Base-by-base conservation (phyloP, 2,329 filamentous ascomycete genomes). In the Lecanicillium sp. region DNA sequence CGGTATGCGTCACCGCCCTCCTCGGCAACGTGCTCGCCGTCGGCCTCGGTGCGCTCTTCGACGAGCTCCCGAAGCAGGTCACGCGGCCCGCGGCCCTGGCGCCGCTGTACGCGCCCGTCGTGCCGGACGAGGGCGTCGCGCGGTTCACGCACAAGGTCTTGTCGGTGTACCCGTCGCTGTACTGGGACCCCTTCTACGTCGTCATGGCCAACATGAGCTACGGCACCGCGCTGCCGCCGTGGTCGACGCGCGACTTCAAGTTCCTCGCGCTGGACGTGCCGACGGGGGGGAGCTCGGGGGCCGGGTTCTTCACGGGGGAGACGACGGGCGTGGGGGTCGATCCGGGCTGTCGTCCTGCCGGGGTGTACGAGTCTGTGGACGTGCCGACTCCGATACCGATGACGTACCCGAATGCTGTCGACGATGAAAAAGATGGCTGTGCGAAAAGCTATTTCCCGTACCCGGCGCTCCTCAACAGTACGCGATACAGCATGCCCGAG, bases 21-120 rank as follows among this genome's bases (percentile, higher is more conserved):
- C 58, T 79, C 0, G 67, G 72, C 0, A 82, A 83, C 39, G 40
- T 81, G 0, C 64, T 83, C 0, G 70, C 78, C 0, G 66, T 83
- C 2, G 67, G 74, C 0, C 62, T 83, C 0, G 66, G 72, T 47
- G 72, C 71, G 0, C 51, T 83, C 0, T 75, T 83, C 47, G 64
- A 71, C 19, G 69, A 78, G 4, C 5, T 36, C 4, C 33, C 33
- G 4, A 12, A 19, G 17, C 33, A 36, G 5, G n/a, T 11, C n/a
- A 36, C 17, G n/a, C 15, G 15, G 30, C 8, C 30, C n/a, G n/a
- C 17, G 10, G n/a, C 5, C n/a, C 11, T 62, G 2, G 24, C 41
- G 1, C 56, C 61, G 0, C 17, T 6, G 17, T 11, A 20, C 5
- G 4, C 6, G 5, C 10, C 33, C 33, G 5, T 4, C 4, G 19